phyloP scores from a whole-genome alignment of 2,329 filamentous ascomycete species.

The Ophidiomyces ophidiicola region DNA sequence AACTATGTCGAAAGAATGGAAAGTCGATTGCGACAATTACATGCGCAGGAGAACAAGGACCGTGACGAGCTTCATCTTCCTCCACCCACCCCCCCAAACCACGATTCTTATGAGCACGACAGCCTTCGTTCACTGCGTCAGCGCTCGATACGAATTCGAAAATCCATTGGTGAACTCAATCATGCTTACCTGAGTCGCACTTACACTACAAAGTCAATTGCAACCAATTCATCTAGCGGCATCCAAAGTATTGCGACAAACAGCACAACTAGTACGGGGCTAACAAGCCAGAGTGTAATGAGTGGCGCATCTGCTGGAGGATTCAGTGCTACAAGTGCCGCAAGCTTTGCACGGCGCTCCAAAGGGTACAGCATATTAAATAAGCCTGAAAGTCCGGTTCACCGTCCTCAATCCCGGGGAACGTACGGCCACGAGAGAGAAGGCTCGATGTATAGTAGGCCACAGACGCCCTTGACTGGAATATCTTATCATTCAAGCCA shows the following conservation, averaged over 20 bases:
- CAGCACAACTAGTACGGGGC: conserved; percentile 57
- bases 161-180: conserved; percentile 60
- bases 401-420: conserved; percentile 28
- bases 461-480: conserved; percentile 52
- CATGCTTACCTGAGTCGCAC: conserved; percentile 60
- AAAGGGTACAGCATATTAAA: conserved; percentile 24
- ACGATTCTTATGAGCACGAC: conserved; percentile 25
- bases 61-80: conserved; percentile 39
- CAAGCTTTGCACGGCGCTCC: conserved; percentile 73
- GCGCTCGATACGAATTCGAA: conserved; percentile 29
- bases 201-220: conserved; percentile 76
- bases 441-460: conserved; percentile 25
- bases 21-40: conserved; percentile 59
- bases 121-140: conserved; percentile 31
- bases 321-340: conserved; percentile 90
- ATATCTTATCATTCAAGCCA: conserved; percentile 90
- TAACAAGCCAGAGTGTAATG: conserved; percentile 79
- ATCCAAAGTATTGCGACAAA: conserved; percentile 56
- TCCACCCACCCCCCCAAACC: conserved; percentile 52
- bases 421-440: conserved; percentile 28
- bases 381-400: conserved; percentile 36
- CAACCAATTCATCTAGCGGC: conserved; percentile 63
- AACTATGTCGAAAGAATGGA: conserved; percentile 93
- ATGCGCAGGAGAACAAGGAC: conserved; percentile 38
- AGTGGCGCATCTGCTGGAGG: conserved; percentile 81